phyloP scores from a whole-genome alignment of 176 grass and related monocot species.

The Musa schizocarpa region DNA sequence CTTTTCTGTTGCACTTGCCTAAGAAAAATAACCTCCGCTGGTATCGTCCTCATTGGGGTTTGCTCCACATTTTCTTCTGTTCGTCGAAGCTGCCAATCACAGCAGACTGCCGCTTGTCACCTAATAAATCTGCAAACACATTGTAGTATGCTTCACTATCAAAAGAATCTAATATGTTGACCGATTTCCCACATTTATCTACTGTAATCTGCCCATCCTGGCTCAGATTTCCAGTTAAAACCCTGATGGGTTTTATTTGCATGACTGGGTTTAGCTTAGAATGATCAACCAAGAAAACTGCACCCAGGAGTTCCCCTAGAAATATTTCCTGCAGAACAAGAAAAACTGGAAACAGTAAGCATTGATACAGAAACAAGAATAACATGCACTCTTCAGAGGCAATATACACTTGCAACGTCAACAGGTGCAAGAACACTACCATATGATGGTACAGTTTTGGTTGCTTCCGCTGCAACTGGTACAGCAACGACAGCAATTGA shows the following conservation, averaged over 20 bases:
- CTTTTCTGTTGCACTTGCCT: neutral
- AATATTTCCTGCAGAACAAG: constrained; percentile 40
- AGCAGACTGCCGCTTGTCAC: constrained; percentile 34
- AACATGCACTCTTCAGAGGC: no score
- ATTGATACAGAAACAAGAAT: neutral
- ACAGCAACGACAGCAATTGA: constrained; percentile 11
- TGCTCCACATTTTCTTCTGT: constrained; percentile 30
- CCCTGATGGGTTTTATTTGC: constrained; percentile 18
- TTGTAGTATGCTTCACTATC: constrained; percentile 32
- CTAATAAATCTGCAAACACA: constrained; percentile 37
- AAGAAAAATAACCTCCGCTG: neutral
- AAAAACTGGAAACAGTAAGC: neutral
- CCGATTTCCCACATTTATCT: constrained; percentile 20
- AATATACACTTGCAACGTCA: no score
- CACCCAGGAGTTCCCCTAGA: constrained; percentile 59
- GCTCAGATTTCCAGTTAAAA: constrained; percentile 22
- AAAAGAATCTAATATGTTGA: constrained; percentile 39
- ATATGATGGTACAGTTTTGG: constrained; percentile 9
- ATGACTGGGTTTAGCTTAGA: constrained; percentile 25
- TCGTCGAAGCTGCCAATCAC: constrained; percentile 57
- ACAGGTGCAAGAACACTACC: neutral
- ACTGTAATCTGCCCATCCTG: constrained; percentile 38
- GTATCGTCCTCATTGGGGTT: neutral
- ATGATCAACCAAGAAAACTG: constrained; percentile 45
- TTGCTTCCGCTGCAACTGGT: constrained; percentile 4